phyloP scores from a whole-genome alignment of 2,329 filamentous ascomycete species.

The Colletotrichum karsti region DNA sequence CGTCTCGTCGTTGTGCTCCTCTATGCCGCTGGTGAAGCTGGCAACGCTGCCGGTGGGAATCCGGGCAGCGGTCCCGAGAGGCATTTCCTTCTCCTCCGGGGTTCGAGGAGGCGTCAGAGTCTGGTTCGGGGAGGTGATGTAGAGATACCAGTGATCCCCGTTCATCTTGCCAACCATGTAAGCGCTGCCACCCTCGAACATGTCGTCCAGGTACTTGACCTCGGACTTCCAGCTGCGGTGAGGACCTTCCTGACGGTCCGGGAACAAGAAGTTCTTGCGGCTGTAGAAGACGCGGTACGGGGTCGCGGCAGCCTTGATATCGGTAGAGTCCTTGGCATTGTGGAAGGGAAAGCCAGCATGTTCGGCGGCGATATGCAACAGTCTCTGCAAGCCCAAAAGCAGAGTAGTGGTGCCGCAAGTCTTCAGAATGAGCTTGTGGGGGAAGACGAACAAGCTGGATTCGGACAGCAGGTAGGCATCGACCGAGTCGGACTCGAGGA shows the following conservation, averaged over 20 bases:
- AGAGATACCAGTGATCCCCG: constrained; percentile 98
- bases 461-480: constrained; percentile 97
- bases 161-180: constrained; percentile 99
- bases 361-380: constrained; percentile 89
- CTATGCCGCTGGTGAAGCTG: constrained; percentile 43
- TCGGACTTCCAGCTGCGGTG: constrained; percentile 98
- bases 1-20: constrained; percentile 75
- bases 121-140: constrained; percentile 88
- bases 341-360: constrained; percentile 90
- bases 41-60: constrained; percentile 59
- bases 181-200: constrained; percentile 91
- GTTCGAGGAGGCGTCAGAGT: constrained; percentile 84
- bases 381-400: constrained; percentile 85
- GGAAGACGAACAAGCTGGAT: constrained; percentile 99
- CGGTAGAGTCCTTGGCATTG: constrained; percentile 70
- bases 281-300: constrained; percentile 99
- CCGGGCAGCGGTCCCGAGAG: constrained; percentile 51
- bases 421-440: constrained; percentile 99
- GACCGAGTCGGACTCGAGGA: constrained; percentile 91
- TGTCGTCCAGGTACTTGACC: constrained; percentile 89
- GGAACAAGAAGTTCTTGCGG: constrained; percentile 97
- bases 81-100: constrained; percentile 57
- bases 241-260: constrained; percentile 90
- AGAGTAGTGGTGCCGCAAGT: constrained; percentile 97
- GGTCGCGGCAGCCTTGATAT: constrained; percentile 79